These are phyloP conservation scores for Metschnikowia arizonensis DNA, from an alignment of 805 yeast genomes.

Conservation along the genomic window DNA sequence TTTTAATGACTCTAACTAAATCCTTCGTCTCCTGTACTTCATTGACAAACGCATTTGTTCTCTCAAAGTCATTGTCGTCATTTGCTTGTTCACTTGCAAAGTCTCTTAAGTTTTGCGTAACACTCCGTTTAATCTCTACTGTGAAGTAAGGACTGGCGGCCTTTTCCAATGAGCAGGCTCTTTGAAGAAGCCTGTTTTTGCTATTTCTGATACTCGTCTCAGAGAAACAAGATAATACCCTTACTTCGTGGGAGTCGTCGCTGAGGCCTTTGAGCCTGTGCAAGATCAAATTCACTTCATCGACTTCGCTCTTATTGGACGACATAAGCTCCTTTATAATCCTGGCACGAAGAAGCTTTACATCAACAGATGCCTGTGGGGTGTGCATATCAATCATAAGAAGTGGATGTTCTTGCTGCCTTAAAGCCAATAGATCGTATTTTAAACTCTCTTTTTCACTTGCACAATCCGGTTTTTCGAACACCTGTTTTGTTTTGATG, in stretches of 20 bases:
- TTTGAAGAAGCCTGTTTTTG: background rate
- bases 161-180: background rate
- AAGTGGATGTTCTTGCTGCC: background rate
- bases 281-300: background rate
- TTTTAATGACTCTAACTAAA: background rate
- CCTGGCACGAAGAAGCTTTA: background rate
- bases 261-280: slow-evolving; percentile 5
- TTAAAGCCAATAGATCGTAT: slow-evolving; percentile 1
- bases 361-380: background rate
- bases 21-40: slow-evolving; percentile 9
- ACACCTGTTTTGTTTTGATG: background rate
- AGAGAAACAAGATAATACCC: slow-evolving; percentile 6
- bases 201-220: slow-evolving; percentile 3
- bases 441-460: background rate
- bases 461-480: background rate
- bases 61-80: slow-evolving; percentile 12
- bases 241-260: slow-evolving; percentile 9
- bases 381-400: background rate
- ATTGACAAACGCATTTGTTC: slow-evolving; percentile 12
- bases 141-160: background rate
- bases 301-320: background rate
- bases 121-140: slow-evolving; percentile 2
- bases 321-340: background rate
- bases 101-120: slow-evolving; percentile 5
- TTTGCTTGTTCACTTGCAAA: slow-evolving; percentile 6